These are phyloP conservation scores for Fusarium napiforme DNA, from an alignment of 2,329 filamentous ascomycete species.

Conservation along the genomic window DNA sequence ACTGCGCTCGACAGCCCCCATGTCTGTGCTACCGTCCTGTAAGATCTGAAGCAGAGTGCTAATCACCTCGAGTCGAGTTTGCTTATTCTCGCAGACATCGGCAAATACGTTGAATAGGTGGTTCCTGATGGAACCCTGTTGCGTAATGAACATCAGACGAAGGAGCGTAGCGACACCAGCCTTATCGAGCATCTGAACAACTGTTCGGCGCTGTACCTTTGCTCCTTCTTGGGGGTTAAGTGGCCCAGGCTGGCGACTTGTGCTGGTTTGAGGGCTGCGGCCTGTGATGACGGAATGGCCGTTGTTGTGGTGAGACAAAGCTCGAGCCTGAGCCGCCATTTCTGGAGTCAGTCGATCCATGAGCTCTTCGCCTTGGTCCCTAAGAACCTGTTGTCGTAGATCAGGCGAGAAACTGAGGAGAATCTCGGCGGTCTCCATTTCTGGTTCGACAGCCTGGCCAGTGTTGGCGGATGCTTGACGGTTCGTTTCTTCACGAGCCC, in stretches of 20 bases:
- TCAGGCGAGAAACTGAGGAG: slow-evolving; percentile 87
- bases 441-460: slow-evolving; percentile 67
- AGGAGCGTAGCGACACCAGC: slow-evolving; percentile 94
- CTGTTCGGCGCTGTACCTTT: slow-evolving; percentile 80
- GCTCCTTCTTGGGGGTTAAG: slow-evolving; percentile 60
- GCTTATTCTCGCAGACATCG: slow-evolving; percentile 95
- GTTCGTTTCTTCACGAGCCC: slow-evolving; percentile 83
- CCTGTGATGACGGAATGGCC: slow-evolving; percentile 47
- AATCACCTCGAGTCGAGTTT: slow-evolving; percentile 93
- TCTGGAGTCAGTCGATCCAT: slow-evolving; percentile 86
- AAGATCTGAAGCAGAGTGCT: slow-evolving; percentile 92
- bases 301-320: slow-evolving; percentile 62
- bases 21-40: slow-evolving; percentile 93
- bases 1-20: slow-evolving; percentile 92
- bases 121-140: slow-evolving; percentile 85
- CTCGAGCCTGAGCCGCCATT: slow-evolving; percentile 85
- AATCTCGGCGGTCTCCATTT: slow-evolving; percentile 95
- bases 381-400: slow-evolving; percentile 85
- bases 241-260: slow-evolving; percentile 34
- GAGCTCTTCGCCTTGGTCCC: slow-evolving; percentile 91
- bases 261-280: slow-evolving; percentile 44
- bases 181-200: slow-evolving; percentile 97
- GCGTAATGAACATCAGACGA: slow-evolving; percentile 97
- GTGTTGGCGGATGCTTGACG: slow-evolving; percentile 69
- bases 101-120: slow-evolving; percentile 89